Evolutionary conservation across 2,329 filamentous ascomycete species (phyloP).

Genomic region (Pestalotiopsis sp.): DNA sequence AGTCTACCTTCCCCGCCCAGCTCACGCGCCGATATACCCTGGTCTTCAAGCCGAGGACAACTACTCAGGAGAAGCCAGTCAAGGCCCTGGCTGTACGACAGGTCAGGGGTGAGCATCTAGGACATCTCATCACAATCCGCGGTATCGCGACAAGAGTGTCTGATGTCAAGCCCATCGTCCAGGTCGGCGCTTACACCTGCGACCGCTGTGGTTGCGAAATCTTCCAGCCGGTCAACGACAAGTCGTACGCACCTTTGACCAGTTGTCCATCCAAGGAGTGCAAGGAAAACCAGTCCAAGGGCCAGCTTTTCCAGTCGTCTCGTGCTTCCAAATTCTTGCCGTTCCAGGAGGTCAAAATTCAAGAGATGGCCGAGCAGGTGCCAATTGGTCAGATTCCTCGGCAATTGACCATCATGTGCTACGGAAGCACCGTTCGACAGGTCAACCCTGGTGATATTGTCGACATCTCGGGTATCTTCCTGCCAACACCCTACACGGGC

Average conservation of each 20-base stretch:
- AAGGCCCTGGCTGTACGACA: conserved; percentile 86
- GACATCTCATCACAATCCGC: conserved; percentile 89
- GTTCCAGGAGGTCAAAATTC: conserved; percentile 98
- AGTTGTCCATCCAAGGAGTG: conserved; percentile 92
- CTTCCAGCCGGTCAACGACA: conserved; percentile 92
- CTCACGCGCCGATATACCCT: conserved; percentile 93
- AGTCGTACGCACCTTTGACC: conserved; percentile 84
- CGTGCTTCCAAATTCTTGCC: conserved; percentile 95
- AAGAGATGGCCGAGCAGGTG: conserved; percentile 99
- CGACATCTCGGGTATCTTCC: conserved; percentile 91
- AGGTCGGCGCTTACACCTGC: conserved; percentile 97
- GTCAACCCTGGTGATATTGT: conserved; percentile 94
- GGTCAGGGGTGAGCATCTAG: conserved; percentile 89
- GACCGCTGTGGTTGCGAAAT: conserved; percentile 96
- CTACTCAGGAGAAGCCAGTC: conserved; percentile 62
- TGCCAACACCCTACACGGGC: conserved; percentile 97
- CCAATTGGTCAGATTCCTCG: conserved; percentile 97
- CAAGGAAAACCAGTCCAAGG: conserved; percentile 86
- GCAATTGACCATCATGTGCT: conserved; percentile 85
- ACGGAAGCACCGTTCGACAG: conserved; percentile 81
- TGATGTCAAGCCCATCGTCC: conserved; percentile 96
- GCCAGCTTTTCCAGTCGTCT: conserved; percentile 92
- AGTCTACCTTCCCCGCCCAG: conserved; percentile 86
- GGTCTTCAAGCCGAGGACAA: conserved; percentile 91
- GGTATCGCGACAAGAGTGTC: conserved; percentile 95